Conservation (phyloP, 2,329 filamentous ascomycete genomes). For the Aspergillus sp. region DNA sequence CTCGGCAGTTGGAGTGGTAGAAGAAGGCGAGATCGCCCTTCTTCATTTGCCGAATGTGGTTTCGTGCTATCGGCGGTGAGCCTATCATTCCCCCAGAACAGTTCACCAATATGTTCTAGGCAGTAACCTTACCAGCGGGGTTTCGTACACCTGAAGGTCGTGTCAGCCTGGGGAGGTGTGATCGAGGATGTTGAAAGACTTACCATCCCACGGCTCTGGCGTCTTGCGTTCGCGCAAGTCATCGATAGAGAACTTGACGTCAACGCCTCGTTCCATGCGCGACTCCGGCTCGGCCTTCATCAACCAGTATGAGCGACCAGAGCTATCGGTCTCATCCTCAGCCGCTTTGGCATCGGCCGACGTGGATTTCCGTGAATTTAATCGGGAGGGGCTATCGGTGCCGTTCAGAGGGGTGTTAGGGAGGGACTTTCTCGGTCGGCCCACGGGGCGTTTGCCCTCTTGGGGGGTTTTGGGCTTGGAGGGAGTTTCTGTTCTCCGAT, state of each 20-base stretch:
- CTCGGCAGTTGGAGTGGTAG: constrained; percentile 92
- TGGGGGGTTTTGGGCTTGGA: constrained; percentile 18
- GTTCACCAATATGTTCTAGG: background rate
- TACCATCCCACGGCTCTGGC: constrained; percentile 91
- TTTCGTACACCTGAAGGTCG: constrained; percentile 45
- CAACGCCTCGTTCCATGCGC: constrained; percentile 78
- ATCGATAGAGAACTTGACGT: constrained; percentile 93
- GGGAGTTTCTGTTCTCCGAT: constrained; percentile 12
- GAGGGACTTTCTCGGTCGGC: constrained; percentile 25
- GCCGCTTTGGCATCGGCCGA: constrained; percentile 12
- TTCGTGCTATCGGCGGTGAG: constrained; percentile 60
- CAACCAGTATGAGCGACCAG: constrained; percentile 65
- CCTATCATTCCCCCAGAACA: background rate
- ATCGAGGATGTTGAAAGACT: constrained; percentile 29
- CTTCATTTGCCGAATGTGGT: constrained; percentile 89
- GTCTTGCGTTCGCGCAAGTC: constrained; percentile 70
- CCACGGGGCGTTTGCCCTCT: constrained; percentile 21
- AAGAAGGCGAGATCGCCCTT: constrained; percentile 92
- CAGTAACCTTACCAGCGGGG: constrained; percentile 34
- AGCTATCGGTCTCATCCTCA: constrained; percentile 14
- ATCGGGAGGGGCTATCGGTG: constrained; percentile 11
- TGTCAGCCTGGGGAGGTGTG: background rate
- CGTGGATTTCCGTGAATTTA: constrained; percentile 19
- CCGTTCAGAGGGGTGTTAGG: constrained; percentile 11
- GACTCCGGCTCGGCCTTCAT: constrained; percentile 88